Evolutionary conservation across 768 basidiomycete species (phyloP), one percentile per base, ranked within the genome.

Genomic region (Coprinopsis marcescibilis): DNA sequence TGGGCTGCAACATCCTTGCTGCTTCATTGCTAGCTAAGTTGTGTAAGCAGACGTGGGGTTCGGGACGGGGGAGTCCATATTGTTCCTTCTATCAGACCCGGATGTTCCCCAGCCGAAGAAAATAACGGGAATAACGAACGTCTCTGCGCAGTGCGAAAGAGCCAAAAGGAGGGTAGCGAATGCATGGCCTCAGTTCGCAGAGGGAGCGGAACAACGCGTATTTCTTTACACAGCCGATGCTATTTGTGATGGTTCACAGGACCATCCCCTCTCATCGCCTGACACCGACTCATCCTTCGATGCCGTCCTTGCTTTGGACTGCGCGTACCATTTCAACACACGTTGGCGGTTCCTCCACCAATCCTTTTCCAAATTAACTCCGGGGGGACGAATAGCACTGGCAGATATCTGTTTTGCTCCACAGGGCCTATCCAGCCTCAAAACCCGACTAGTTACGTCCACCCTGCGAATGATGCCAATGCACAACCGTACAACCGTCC

Each of bases 31-130:
- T 29, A 49, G 15, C 38, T 23, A 24, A 25, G 40, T 27, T 8
- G 37, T 17, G n/a, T n/a, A n/a, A n/a, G n/a, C 49, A 84, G 82
- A 86, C 57, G 79, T 84, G 15, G 84, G 83, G 12, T 75, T 81
- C 55, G 83, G 81, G 33, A 80, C 75, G 20, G 83, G 84, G 34
- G 82, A 83, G 61, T 85, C 82, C 1, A 63, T 84, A 17, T 57
- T 83, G 17, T 56, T 83, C 27, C 71, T 81, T 14, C 65, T 81
- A 21, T 65, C 68, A 3, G 65, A 75, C 48, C 65, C 68, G 12
- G 55, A 62, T 0, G 60, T 78, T 19, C 72, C 76, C 2, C 69
- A 67, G 8, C 80, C 77, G 23, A 61, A 70, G 3, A 55, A 61
- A 34, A 51, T 84, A 6, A 70, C 68, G 2, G 84, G 82, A 13